Evolutionary conservation across 2,329 filamentous ascomycete genomes (phyloP).

Genomic region (Arthrobotrys sphaeroides): DNA sequence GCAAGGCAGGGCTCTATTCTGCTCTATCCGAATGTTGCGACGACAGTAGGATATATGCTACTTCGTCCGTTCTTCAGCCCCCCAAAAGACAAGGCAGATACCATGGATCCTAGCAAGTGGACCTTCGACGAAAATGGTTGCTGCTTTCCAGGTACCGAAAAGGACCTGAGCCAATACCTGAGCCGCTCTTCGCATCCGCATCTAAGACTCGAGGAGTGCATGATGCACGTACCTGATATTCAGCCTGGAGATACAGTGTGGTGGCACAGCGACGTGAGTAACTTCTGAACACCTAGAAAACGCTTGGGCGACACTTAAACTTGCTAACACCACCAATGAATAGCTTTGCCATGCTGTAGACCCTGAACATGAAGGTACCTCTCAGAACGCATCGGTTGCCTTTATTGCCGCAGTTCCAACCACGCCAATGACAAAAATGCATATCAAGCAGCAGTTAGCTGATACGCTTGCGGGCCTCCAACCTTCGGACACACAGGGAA

Average conservation of each 20-base stretch:
- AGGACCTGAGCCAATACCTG: slow-evolving; percentile 60
- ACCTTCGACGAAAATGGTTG: slow-evolving; percentile 42
- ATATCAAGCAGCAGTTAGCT: slow-evolving; percentile 59
- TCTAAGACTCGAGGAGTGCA: slow-evolving; percentile 60
- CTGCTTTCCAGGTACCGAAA: slow-evolving; percentile 62
- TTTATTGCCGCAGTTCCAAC: slow-evolving; percentile 61
- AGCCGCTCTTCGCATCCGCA: slow-evolving; percentile 61
- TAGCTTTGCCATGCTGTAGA: slow-evolving; percentile 62
- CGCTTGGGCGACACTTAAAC: background rate
- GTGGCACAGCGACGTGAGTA: slow-evolving; percentile 62
- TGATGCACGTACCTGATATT: slow-evolving; percentile 62
- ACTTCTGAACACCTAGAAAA: background rate
- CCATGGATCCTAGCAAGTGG: slow-evolving; percentile 48
- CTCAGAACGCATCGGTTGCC: slow-evolving; percentile 59
- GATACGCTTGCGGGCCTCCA: slow-evolving; percentile 58
- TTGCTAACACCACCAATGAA: background rate
- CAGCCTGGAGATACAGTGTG: slow-evolving; percentile 62
- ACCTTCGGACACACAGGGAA: slow-evolving; percentile 53
- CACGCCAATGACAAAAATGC: slow-evolving; percentile 58
- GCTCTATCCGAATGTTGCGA: slow-evolving; percentile 62
- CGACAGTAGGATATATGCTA: slow-evolving; percentile 62
- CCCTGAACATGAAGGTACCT: slow-evolving; percentile 60
- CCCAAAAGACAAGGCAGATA: slow-evolving; percentile 55
- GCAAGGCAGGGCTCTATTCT: slow-evolving; percentile 61
- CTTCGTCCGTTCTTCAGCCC: slow-evolving; percentile 63